A percentile compares a stretch with the other conserved stretches of the same genome.
phyloP scores from a whole-genome alignment of 2,329 filamentous ascomycete species.

The Helicocarpus griseus region DNA sequence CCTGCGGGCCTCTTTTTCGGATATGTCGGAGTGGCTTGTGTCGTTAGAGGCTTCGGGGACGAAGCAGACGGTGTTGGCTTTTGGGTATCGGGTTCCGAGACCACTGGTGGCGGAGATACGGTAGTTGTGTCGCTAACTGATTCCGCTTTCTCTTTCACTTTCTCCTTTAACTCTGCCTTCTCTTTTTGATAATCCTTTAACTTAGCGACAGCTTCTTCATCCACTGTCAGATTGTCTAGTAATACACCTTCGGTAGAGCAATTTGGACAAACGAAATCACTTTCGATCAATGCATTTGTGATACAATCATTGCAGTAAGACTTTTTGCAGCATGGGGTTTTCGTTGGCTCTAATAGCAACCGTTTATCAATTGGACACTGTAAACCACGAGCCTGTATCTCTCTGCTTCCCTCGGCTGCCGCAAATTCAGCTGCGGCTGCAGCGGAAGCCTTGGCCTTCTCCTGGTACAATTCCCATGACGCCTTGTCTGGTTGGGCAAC shows the following conservation, averaged over 20 bases:
- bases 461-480: conserved; percentile 94
- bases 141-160: conserved; percentile 29
- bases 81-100: conserved; percentile 12
- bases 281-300: conserved; percentile 95
- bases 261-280: conserved; percentile 89
- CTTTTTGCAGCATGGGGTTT: conserved; percentile 96
- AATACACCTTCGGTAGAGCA: conserved; percentile 86
- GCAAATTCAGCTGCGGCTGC: conserved; percentile 74
- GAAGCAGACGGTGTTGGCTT: background rate
- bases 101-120: conserved; percentile 7
- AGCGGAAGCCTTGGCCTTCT: conserved; percentile 78
- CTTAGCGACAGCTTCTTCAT: conserved; percentile 68
- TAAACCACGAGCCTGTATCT: conserved; percentile 76
- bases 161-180: conserved; percentile 31
- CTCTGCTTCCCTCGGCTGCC: conserved; percentile 68
- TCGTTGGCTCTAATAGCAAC: conserved; percentile 97
- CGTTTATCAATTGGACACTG: conserved; percentile 95
- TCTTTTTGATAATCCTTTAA: conserved; percentile 64
- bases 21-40: conserved; percentile 25
- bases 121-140: conserved; percentile 9
- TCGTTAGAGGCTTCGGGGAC: conserved; percentile 18
- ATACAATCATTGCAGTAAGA: conserved; percentile 99
- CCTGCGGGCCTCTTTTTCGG: conserved; percentile 78
- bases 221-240: conserved; percentile 78
- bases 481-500: conserved; percentile 92